Evolutionary conservation across 805 yeast species (phyloP), one percentile per base, ranked within the genome.

Genomic region (Saturnispora hagleri): DNA sequence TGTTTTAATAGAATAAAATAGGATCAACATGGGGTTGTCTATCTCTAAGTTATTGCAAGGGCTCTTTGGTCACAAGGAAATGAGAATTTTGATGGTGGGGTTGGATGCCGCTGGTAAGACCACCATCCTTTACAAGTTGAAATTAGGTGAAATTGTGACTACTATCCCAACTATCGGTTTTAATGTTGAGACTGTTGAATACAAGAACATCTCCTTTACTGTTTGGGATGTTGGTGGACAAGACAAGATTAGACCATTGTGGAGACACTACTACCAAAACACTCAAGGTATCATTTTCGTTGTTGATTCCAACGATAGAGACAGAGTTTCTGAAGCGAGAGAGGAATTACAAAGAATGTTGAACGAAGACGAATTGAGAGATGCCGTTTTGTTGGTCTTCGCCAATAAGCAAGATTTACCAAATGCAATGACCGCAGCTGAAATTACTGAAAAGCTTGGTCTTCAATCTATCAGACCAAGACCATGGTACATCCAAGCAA

Each of bases 161-260:
- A 89, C 97, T 48, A 89, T 89, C 67, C 97, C 97, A 73, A 89
- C 97, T 60, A 89, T 89, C 72, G 97, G 97, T 66, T 89, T 89
- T 83, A 89, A 89, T 72, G 97, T 89, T 62, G 97, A 89, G 75
- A 89, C 97, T 56, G 96, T 89, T 65, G 96, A 89, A 77, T 89
- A 89, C 80, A 89, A 89, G 77, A 89, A 89, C 83, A 88, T 89
- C 72, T 85, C 95, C 43, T 89, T 89, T 76, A 89, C 96, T 55
- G 97, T 89, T 59, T 89, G 97, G 98, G 98, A 91, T 81, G 97
- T 90, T 63, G 98, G 98, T 86, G 98, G 98, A 81, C 98, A 91
- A 79, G 97, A 89, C 74, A 90, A 90, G 76, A 91, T 91, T 68
- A 87, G 98, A 77, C 97, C 98, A 55, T 78, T 91, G 73, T 91